Evolutionary conservation across 768 basidiomycete species (phyloP).

Genomic region (Boletus rubropictus): DNA sequence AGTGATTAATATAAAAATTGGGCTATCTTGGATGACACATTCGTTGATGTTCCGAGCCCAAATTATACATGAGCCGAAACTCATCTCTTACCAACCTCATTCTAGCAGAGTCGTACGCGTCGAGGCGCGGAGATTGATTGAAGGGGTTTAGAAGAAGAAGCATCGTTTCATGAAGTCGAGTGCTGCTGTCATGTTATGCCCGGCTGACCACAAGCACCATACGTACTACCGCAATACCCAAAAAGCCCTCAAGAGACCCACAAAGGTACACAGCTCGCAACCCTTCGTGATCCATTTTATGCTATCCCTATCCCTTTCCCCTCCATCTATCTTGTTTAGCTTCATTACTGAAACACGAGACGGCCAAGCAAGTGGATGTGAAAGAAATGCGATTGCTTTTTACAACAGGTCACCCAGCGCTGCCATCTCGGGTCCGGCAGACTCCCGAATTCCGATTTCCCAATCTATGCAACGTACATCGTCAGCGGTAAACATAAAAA

Average conservation of each 20-base stretch:
- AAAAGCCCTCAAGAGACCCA: background rate
- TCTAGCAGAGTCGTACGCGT: too few relatives aligned
- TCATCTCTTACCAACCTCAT: too few relatives aligned
- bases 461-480: constrained; percentile 51
- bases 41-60: too few relatives aligned
- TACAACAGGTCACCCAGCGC: constrained; percentile 74
- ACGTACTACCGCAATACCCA: background rate
- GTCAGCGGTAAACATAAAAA: background rate
- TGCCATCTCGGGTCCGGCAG: constrained; percentile 77
- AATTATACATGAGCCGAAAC: too few relatives aligned
- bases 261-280: background rate
- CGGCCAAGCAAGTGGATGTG: background rate
- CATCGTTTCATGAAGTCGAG: too few relatives aligned
- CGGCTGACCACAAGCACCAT: background rate
- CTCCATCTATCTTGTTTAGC: constrained; percentile 9
- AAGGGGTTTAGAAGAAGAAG: too few relatives aligned
- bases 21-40: too few relatives aligned
- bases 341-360: constrained; percentile 2
- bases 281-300: background rate
- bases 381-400: constrained; percentile 13
- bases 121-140: too few relatives aligned
- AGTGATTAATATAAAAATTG: too few relatives aligned
- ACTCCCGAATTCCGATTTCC: constrained; percentile 85
- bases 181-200: background rate
- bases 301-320: constrained; percentile 1